A percentile compares a stretch with the other conserved stretches of the same genome.
Evolutionary conservation across 1,284 basidiomycete genomes (phyloP).

Genomic region (Trichosporon sp.): DNA sequence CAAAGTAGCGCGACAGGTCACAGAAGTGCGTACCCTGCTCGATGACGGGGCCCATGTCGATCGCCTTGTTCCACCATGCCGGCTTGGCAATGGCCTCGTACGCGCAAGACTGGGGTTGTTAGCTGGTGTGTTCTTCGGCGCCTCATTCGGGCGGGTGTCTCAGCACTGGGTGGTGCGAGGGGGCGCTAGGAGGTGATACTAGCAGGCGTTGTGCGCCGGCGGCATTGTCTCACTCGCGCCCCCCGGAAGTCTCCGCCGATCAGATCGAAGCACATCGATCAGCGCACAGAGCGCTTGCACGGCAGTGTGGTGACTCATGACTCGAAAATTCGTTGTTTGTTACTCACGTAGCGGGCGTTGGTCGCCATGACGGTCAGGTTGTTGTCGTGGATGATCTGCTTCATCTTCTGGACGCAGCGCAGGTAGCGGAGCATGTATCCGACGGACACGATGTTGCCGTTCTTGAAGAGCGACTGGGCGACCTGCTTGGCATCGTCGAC

Average conservation of each 20-base stretch:
- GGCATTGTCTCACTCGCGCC: not conserved
- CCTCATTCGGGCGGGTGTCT: too few species aligned
- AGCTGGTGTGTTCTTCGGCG: slow-evolving; percentile 8
- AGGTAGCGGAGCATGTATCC: slow-evolving; percentile 90
- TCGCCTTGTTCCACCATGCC: slow-evolving; percentile 97
- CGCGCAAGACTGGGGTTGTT: slow-evolving; percentile 59
- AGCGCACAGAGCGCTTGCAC: too few species aligned
- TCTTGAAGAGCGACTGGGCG: slow-evolving; percentile 61
- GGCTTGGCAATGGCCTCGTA: slow-evolving; percentile 84
- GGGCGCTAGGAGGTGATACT: too few species aligned
- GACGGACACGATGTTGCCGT: slow-evolving; percentile 76
- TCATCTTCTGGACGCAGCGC: slow-evolving; percentile 96
- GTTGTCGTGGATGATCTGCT: slow-evolving; percentile 90
- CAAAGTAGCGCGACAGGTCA: slow-evolving; percentile 81
- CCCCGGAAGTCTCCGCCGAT: not conserved
- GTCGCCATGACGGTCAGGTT: slow-evolving; percentile 96
- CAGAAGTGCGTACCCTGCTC: slow-evolving; percentile 89
- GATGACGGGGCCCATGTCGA: slow-evolving; percentile 72
- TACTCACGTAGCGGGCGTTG: slow-evolving; percentile 78
- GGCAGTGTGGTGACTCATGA: too few species aligned
- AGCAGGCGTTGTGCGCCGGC: not conserved
- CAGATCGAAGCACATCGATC: too few species aligned
- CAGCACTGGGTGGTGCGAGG: not conserved
- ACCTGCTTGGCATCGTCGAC: slow-evolving; percentile 57
- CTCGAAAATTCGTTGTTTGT: too few species aligned